Evolutionary conservation across 306 rosid species (phyloP).

Genomic region (Nissolia schottii): DNA sequence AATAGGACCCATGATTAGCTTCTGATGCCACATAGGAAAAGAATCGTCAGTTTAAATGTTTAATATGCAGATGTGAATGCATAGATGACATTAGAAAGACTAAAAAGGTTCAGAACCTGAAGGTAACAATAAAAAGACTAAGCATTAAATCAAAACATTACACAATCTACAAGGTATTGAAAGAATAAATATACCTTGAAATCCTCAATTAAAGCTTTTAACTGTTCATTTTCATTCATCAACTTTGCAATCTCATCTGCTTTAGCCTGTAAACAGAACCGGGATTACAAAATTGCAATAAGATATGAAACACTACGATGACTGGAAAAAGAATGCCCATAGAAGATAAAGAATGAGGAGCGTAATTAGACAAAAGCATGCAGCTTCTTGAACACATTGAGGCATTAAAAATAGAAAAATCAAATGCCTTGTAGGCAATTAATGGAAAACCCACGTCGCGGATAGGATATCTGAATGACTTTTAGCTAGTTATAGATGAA

Average conservation of each 20-base stretch:
- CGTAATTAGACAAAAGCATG: constrained; percentile 9
- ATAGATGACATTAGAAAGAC: neutral
- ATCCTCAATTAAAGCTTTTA: constrained; percentile 68
- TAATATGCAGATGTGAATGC: neutral
- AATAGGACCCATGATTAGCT: neutral
- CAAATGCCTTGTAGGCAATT: neutral
- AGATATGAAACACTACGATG: constrained; percentile 3
- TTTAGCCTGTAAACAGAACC: constrained; percentile 65
- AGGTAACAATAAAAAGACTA: neutral
- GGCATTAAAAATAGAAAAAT: neutral
- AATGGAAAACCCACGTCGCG: neutral
- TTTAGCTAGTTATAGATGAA: neutral
- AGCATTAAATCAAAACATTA: neutral
- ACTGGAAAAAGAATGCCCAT: constrained; percentile 13
- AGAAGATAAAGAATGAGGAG: constrained; percentile 11
- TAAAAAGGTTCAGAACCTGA: neutral
- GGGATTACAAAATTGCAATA: constrained; percentile 1
- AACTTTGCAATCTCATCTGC: constrained; percentile 94
- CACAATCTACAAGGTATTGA: neutral
- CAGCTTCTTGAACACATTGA: constrained; percentile 8
- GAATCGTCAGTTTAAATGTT: neutral
- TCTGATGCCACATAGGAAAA: neutral
- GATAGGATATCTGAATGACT: too few species aligned
- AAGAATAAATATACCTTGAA: constrained; percentile 58
- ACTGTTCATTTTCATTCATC: constrained; percentile 94